A percentile compares a stretch with the other conserved stretches of the same genome.
Conservation (phyloP, 2,329 filamentous ascomycete species). For the Ceratocystis diversiconidia region DNA sequence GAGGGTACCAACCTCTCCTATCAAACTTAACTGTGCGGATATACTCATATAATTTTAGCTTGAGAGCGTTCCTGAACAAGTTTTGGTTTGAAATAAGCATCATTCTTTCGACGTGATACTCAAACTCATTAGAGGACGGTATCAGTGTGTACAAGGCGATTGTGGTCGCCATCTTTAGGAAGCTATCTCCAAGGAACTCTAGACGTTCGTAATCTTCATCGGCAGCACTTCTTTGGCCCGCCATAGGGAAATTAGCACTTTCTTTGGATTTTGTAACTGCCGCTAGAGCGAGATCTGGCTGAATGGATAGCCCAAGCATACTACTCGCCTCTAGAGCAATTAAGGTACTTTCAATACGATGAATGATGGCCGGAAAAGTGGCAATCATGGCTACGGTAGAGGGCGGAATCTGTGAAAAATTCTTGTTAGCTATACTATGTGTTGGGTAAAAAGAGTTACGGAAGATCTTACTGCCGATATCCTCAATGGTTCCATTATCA, state of each 20-base stretch:
- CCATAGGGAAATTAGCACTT: constrained; percentile 58
- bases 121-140: constrained; percentile 66
- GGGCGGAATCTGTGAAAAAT: constrained; percentile 43
- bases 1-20: constrained; percentile 77
- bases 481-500: constrained; percentile 63
- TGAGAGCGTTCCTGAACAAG: constrained; percentile 60
- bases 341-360: constrained; percentile 66
- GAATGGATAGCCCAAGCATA: constrained; percentile 48
- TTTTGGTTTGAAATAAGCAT: constrained; percentile 81
- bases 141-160: constrained; percentile 69
- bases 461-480: constrained; percentile 54
- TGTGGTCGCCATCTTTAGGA: constrained; percentile 90
- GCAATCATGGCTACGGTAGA: constrained; percentile 59
- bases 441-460: no score
- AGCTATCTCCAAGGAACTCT: constrained; percentile 85
- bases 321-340: constrained; percentile 64
- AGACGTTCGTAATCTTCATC: constrained; percentile 88
- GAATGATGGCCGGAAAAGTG: constrained; percentile 69
- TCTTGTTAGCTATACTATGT: constrained; percentile 20
- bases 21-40: constrained; percentile 75
- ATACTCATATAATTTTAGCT: constrained; percentile 53
- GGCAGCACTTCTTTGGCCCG: constrained; percentile 65
- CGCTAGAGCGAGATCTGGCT: constrained; percentile 61
- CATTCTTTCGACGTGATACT: constrained; percentile 87
- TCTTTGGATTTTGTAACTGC: constrained; percentile 88